Evolutionary conservation across 208 protist species (phyloP).

Genomic region (Crithidia thermophila): DNA sequence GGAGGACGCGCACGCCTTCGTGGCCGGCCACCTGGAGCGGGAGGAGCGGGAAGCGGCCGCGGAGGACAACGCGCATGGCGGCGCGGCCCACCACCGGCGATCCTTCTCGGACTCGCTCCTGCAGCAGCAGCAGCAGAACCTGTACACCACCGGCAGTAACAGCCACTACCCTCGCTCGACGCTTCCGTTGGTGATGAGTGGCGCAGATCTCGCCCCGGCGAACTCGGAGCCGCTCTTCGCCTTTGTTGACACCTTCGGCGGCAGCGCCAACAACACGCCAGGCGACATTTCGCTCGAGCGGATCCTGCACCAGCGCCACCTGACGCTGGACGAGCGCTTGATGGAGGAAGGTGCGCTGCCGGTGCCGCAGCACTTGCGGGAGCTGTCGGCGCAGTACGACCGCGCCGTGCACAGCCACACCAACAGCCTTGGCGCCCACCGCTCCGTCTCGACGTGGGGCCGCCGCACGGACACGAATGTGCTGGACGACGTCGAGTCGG

Average conservation of each 20-base stretch:
- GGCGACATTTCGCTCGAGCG: conserved; percentile 7
- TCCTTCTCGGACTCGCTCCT: background rate
- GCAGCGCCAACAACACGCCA: conserved; percentile 7
- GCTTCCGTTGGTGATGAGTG: background rate
- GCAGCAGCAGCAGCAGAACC: background rate
- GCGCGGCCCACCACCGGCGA: background rate
- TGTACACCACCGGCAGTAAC: background rate
- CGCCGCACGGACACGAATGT: background rate
- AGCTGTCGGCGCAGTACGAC: conserved; percentile 49
- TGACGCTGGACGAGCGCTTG: conserved; percentile 53
- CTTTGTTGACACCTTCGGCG: background rate
- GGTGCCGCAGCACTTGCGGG: conserved; percentile 31
- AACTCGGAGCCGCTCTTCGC: conserved; percentile 11
- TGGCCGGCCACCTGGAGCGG: background rate
- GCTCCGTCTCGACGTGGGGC: background rate
- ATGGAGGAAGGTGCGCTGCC: conserved; percentile 36
- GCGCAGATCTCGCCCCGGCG: background rate
- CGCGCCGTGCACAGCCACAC: conserved; percentile 24
- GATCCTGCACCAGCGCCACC: conserved; percentile 27
- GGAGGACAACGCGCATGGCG: background rate
- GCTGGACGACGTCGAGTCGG: background rate
- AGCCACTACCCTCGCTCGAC: background rate
- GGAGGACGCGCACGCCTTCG: conserved; percentile 3
- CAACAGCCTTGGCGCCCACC: conserved; percentile 5
- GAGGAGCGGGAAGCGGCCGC: conserved; percentile 10